Conservation (phyloP, 768 basidiomycete species). For the Lactarius tabidus region DNA sequence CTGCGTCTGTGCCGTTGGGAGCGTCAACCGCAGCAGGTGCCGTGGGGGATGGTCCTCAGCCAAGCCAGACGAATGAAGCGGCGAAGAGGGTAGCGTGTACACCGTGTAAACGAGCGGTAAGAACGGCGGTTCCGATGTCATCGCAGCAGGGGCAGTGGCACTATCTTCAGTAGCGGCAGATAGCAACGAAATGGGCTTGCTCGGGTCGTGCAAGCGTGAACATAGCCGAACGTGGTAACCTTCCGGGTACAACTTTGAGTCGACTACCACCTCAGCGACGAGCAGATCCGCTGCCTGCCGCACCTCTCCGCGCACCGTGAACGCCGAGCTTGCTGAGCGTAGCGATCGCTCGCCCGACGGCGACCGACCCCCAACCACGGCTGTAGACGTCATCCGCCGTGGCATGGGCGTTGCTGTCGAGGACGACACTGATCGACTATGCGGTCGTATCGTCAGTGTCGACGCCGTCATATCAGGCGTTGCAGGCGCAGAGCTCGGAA, state of each 20-base stretch:
- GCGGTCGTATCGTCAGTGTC: conserved; percentile 9
- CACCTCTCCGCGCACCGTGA: conserved; percentile 59
- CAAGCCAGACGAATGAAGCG: conserved; percentile 70
- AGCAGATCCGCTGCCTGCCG: conserved; percentile 63
- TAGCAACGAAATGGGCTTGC: conserved; percentile 37
- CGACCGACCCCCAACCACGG: conserved; percentile 30
- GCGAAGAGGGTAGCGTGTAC: conserved; percentile 76
- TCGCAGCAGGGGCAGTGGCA: background rate
- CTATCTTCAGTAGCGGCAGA: conserved; percentile 6
- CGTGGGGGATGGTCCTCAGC: conserved; percentile 51
- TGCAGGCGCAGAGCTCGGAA: background rate
- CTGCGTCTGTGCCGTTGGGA: conserved; percentile 82
- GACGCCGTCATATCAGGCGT: conserved; percentile 9
- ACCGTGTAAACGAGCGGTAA: conserved; percentile 59
- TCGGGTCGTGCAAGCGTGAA: conserved; percentile 42
- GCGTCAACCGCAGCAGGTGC: conserved; percentile 70
- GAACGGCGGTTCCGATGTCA: conserved; percentile 19
- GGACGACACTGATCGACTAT: conserved; percentile 23
- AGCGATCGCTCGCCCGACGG: conserved; percentile 34
- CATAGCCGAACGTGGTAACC: conserved; percentile 59
- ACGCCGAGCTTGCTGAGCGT: conserved; percentile 47
- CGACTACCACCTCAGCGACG: conserved; percentile 74
- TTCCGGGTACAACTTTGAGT: conserved; percentile 72
- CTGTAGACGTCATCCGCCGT: conserved; percentile 21
- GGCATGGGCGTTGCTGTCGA: conserved; percentile 12